Percentiles rank a stretch among this genome's conserved stretches.
phyloP scores from a whole-genome alignment of 2,329 filamentous ascomycete species.

The Trichoderma cornu-damae region DNA sequence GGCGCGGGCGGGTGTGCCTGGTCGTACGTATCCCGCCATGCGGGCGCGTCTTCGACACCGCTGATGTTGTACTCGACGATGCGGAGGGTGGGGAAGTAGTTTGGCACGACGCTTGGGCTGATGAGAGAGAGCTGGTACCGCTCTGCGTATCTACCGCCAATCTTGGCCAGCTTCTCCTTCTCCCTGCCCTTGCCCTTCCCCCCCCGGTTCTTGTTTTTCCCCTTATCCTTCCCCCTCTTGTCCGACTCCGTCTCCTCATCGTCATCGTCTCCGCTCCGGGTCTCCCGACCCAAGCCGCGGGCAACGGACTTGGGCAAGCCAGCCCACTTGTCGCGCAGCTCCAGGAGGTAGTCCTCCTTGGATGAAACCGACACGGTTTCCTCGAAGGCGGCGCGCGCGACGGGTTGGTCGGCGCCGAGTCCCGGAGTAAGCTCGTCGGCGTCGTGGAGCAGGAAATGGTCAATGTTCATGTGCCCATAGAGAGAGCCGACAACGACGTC shows the following conservation, averaged over 20 bases:
- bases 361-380: conserved; percentile 58
- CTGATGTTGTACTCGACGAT: conserved; percentile 92
- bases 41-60: conserved; percentile 56
- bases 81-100: conserved; percentile 84
- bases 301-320: conserved; percentile 57
- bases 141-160: conserved; percentile 79
- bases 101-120: conserved; percentile 83
- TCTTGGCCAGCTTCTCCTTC: conserved; percentile 51
- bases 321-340: conserved; percentile 73
- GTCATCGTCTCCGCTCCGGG: conserved; percentile 19
- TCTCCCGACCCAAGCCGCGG: conserved; percentile 21
- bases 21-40: conserved; percentile 40
- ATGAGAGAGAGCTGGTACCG: conserved; percentile 78
- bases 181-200: conserved; percentile 45
- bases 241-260: conserved; percentile 24
- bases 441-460: conserved; percentile 93
- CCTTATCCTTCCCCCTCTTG: conserved; percentile 32
- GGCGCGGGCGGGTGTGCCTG: conserved; percentile 11
- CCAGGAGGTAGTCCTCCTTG: conserved; percentile 66
- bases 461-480: conserved; percentile 97
- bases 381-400: conserved; percentile 32
- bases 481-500: conserved; percentile 76
- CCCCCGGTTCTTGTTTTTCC: no score
- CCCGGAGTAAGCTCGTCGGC: conserved; percentile 66
- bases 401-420: conserved; percentile 33